Evolutionary conservation across 2,329 filamentous ascomycete genomes (phyloP).

Genomic region (Didymella pinodella): DNA sequence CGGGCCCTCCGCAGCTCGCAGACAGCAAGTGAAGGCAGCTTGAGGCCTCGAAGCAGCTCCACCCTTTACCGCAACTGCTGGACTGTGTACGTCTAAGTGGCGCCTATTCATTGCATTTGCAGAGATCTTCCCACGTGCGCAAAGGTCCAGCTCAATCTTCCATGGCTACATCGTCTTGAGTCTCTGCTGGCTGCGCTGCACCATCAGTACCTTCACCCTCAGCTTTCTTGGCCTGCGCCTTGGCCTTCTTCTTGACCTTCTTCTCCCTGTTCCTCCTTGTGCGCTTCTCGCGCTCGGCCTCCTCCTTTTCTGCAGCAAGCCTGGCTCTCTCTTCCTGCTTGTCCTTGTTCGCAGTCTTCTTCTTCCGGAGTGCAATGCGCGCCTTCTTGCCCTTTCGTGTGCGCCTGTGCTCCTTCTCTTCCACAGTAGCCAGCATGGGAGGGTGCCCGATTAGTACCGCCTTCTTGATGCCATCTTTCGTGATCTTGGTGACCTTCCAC

Average conservation of each 20-base stretch:
- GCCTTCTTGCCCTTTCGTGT: slow-evolving; percentile 48
- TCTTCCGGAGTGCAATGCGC: slow-evolving; percentile 46
- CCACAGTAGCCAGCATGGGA: slow-evolving; percentile 27
- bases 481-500: slow-evolving; percentile 46
- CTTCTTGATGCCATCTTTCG: slow-evolving; percentile 42
- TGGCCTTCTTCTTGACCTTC: slow-evolving; percentile 50
- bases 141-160: slow-evolving; percentile 5
- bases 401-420: slow-evolving; percentile 37
- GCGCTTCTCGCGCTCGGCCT: slow-evolving; percentile 47
- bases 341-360: slow-evolving; percentile 35
- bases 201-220: slow-evolving; percentile 7
- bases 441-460: slow-evolving; percentile 43
- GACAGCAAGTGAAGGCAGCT: slow-evolving; percentile 2
- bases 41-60: not conserved
- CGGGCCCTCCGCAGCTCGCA: not conserved
- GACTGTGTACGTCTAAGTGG: not conserved
- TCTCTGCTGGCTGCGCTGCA: not conserved
- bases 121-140: not conserved
- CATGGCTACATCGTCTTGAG: slow-evolving; percentile 11
- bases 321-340: slow-evolving; percentile 38
- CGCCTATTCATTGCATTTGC: not conserved
- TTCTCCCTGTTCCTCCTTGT: slow-evolving; percentile 50
- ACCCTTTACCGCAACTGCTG: not conserved
- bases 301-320: slow-evolving; percentile 44
- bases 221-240: slow-evolving; percentile 45